Conservation (phyloP, 2,329 filamentous ascomycete species). For the Aspergillus melleus region DNA sequence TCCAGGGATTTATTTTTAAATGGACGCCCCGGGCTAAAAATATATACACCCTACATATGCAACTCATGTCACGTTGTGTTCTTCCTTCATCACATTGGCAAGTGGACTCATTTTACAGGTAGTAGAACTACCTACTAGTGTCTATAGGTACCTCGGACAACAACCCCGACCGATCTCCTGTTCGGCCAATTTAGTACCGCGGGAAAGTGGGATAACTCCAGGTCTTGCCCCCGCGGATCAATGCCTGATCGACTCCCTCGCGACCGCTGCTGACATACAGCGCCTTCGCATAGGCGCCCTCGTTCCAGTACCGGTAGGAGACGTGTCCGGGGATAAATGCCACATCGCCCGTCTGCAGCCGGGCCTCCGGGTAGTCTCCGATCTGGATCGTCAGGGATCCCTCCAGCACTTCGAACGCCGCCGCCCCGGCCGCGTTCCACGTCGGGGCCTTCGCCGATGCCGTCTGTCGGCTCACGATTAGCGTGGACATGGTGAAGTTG, state of each 20-base stretch:
- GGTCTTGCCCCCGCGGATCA: conserved; percentile 16
- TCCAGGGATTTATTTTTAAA: background rate
- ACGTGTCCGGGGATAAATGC: conserved; percentile 39
- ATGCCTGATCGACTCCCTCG: conserved; percentile 20
- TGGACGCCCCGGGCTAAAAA: background rate
- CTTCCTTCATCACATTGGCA: too few relatives aligned
- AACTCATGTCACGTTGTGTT: too few relatives aligned
- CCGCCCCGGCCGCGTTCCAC: conserved; percentile 31
- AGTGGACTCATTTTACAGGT: too few relatives aligned
- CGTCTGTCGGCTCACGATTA: conserved; percentile 38
- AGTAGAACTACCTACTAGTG: too few relatives aligned
- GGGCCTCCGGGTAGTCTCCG: conserved; percentile 28
- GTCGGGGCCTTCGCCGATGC: conserved; percentile 23
- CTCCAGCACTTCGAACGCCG: conserved; percentile 42
- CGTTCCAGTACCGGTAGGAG: conserved; percentile 35
- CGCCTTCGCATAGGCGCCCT: conserved; percentile 25
- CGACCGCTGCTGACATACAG: conserved; percentile 22
- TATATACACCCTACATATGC: too few relatives aligned
- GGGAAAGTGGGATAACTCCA: conserved; percentile 24
- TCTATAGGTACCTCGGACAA: too few relatives aligned
- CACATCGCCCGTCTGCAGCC: conserved; percentile 39
- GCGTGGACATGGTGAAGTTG: conserved; percentile 48
- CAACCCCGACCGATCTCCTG: background rate
- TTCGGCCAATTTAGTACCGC: conserved; percentile 7
- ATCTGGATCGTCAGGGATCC: conserved; percentile 38